These are phyloP conservation scores for Boletellus sp. DNA, from an alignment of 1,284 basidiomycete genomes.

Conservation along the genomic window DNA sequence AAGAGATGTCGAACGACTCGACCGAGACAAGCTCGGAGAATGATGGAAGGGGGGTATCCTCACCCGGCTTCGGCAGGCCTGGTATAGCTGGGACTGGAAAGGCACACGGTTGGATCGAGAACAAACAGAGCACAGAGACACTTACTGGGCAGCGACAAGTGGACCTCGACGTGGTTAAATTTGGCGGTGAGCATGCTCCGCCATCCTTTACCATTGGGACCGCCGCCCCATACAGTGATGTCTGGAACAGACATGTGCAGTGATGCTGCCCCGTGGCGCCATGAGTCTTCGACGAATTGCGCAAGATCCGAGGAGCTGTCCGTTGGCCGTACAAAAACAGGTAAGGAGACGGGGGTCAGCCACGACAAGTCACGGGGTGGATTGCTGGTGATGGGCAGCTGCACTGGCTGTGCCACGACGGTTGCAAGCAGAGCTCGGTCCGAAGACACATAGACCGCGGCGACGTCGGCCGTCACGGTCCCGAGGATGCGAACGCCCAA, in stretches of 20 bases:
- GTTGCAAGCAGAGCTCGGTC: constrained; percentile 43
- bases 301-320: constrained; percentile 46
- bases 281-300: constrained; percentile 55
- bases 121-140: constrained; percentile 15
- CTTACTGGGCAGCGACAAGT: constrained; percentile 53
- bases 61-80: constrained; percentile 60
- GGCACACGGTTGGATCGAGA: constrained; percentile 6
- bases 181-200: constrained; percentile 41
- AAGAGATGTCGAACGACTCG: constrained; percentile 52
- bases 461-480: constrained; percentile 53
- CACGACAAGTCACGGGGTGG: constrained; percentile 54
- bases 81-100: constrained; percentile 59
- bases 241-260: constrained; percentile 42
- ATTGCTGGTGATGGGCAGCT: constrained; percentile 55
- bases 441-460: constrained; percentile 46
- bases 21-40: constrained; percentile 59
- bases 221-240: constrained; percentile 52
- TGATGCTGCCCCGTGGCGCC: constrained; percentile 50
- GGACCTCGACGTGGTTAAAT: constrained; percentile 44
- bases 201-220: constrained; percentile 45
- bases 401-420: constrained; percentile 45
- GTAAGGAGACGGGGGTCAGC: constrained; percentile 53
- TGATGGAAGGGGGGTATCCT: constrained; percentile 47
- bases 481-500: constrained; percentile 58
- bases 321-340: constrained; percentile 54